These are phyloP conservation scores for Fraxinus sp. DNA, from an alignment of 305 asterid genomes.

Conservation along the genomic window DNA sequence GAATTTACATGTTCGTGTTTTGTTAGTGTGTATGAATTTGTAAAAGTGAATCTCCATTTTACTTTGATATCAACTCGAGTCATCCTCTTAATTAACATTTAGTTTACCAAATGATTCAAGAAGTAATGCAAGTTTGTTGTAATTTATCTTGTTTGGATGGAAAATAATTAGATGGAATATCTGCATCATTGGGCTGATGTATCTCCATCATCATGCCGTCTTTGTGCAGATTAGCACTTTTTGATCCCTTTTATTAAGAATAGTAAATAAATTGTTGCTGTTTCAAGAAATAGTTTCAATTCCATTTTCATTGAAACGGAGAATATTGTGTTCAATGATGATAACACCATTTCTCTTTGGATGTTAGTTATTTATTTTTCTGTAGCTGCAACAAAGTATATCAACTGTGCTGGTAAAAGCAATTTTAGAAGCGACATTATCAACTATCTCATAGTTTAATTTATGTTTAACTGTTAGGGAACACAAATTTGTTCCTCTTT, in stretches of 20 bases:
- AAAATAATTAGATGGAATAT: not conserved
- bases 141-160: not conserved
- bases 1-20: constrained; percentile 11
- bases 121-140: not conserved
- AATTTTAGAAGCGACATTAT: not conserved
- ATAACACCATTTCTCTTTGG: not conserved
- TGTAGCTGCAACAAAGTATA: not conserved
- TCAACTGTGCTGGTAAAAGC: not conserved
- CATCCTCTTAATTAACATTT: constrained; percentile 11
- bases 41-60: constrained; percentile 37
- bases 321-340: not conserved
- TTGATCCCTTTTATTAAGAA: not conserved
- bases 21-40: constrained; percentile 14
- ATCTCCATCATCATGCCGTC: not conserved
- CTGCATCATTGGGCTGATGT: not conserved
- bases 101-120: not conserved
- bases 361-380: not conserved
- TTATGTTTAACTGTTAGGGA: not conserved
- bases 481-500: not conserved
- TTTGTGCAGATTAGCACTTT: not conserved
- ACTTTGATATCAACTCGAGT: constrained; percentile 7
- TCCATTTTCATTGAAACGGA: not conserved
- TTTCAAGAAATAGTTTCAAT: not conserved
- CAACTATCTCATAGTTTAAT: not conserved
- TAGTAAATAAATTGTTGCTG: not conserved